These are phyloP conservation scores for Dendrostoma leiphaemia DNA, from an alignment of 2,329 filamentous ascomycete genomes.

Conservation along the genomic window DNA sequence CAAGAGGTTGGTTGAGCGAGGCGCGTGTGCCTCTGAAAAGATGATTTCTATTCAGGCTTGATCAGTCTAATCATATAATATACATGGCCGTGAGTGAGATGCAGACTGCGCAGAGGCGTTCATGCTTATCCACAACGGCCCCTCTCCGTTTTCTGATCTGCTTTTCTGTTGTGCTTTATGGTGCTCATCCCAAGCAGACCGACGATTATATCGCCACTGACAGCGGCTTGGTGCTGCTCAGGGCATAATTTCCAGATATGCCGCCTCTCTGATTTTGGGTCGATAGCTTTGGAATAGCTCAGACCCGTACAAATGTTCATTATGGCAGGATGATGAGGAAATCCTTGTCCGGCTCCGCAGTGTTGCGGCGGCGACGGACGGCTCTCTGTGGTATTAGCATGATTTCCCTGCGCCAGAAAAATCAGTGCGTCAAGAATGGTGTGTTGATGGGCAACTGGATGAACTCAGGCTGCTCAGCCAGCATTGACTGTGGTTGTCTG, in stretches of 20 bases:
- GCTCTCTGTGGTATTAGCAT: constrained; percentile 3
- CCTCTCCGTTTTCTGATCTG: not conserved
- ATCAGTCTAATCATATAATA: constrained; percentile 13
- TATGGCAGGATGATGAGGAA: not conserved
- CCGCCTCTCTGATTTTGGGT: not conserved
- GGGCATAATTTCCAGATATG: not conserved
- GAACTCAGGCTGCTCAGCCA: constrained; percentile 24
- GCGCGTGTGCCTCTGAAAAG: constrained; percentile 19
- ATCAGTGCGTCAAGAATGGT: constrained; percentile 16
- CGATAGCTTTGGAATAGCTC: not conserved
- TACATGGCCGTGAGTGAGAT: constrained; percentile 11
- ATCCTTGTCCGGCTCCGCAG: too few relatives aligned
- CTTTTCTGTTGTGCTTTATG: not conserved
- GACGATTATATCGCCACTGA: not conserved
- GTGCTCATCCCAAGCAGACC: constrained; percentile 3
- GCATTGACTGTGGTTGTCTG: constrained; percentile 26
- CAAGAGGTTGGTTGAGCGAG: constrained; percentile 2
- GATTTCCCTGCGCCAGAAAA: constrained; percentile 15
- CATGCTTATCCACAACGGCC: not conserved
- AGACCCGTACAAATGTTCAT: not conserved
- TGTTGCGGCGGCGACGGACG: too few relatives aligned
- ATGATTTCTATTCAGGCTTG: constrained; percentile 14
- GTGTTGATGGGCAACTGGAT: not conserved
- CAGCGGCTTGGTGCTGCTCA: not conserved
- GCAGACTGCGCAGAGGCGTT: not conserved